These are phyloP conservation scores for Aspergillus neoniger DNA, from an alignment of 2,329 filamentous ascomycete genomes.

Conservation along the genomic window DNA sequence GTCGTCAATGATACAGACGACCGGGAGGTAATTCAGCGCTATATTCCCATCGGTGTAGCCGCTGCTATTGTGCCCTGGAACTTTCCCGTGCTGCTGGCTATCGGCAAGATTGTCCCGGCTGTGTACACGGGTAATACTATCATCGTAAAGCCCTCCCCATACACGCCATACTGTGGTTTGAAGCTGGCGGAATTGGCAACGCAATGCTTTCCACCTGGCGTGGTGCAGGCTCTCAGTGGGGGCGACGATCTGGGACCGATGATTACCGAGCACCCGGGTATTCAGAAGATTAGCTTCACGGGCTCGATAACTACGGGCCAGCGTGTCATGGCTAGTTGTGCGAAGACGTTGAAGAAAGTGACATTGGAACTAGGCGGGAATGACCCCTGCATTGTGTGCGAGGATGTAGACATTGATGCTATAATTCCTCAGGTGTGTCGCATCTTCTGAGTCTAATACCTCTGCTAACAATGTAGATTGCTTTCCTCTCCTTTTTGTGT, in stretches of 20 bases:
- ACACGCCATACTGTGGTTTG: conserved; percentile 57
- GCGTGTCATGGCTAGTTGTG: conserved; percentile 52
- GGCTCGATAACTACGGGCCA: conserved; percentile 56
- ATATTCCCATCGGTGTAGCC: conserved; percentile 44
- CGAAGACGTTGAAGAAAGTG: conserved; percentile 56
- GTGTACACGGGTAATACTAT: conserved; percentile 57
- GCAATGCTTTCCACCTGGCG: conserved; percentile 56
- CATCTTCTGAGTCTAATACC: neutral
- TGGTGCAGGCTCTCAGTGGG: conserved; percentile 58
- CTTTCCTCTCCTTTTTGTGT: conserved; percentile 54
- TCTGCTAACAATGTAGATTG: conserved; percentile 36
- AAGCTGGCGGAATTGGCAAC: conserved; percentile 56
- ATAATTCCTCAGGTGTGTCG: conserved; percentile 41
- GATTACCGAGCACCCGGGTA: conserved; percentile 57
- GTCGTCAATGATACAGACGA: conserved; percentile 52
- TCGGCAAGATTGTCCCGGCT: conserved; percentile 54
- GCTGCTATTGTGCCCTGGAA: conserved; percentile 65
- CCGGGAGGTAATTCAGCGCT: conserved; percentile 34
- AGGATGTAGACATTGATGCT: conserved; percentile 54
- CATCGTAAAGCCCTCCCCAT: conserved; percentile 56
- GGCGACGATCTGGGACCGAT: conserved; percentile 56
- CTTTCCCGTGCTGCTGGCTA: conserved; percentile 47
- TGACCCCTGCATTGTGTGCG: conserved; percentile 56
- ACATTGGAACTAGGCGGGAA: conserved; percentile 60
- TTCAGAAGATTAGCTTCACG: conserved; percentile 62